These are phyloP conservation scores for Amniculicola lignicola DNA, from an alignment of 495 filamentous ascomycete species.

Conservation along the genomic window DNA sequence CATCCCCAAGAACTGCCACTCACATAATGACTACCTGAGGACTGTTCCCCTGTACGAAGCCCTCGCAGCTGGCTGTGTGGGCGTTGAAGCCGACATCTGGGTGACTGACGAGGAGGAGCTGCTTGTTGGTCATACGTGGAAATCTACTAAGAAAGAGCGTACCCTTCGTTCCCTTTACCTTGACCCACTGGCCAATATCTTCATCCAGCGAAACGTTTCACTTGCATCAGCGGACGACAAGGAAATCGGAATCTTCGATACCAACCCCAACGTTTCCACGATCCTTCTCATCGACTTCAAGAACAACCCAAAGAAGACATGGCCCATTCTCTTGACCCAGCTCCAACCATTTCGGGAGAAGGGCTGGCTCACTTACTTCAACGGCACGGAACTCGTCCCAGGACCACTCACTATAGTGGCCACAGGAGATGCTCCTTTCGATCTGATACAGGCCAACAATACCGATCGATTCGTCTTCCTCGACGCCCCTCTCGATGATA, in stretches of 20 bases:
- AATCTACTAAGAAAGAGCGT: conserved; percentile 7
- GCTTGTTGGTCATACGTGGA: conserved; percentile 22
- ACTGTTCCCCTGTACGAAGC: conserved; percentile 23
- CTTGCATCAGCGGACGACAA: background rate
- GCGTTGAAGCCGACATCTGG: conserved; percentile 32
- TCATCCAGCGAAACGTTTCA: conserved; percentile 20
- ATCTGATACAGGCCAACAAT: conserved; percentile 14
- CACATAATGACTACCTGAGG: conserved; percentile 31
- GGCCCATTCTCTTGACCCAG: conserved; percentile 44
- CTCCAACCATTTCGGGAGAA: conserved; percentile 44
- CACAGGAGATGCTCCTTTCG: conserved; percentile 46
- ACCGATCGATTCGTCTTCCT: conserved; percentile 28
- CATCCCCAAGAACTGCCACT: conserved; percentile 24
- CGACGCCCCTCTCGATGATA: conserved; percentile 20
- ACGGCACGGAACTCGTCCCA: conserved; percentile 40
- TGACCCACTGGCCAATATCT: conserved; percentile 24
- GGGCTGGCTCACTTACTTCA: conserved; percentile 45
- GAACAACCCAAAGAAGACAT: conserved; percentile 40
- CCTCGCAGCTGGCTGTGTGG: conserved; percentile 22
- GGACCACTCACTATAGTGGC: conserved; percentile 49
- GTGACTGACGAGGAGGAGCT: conserved; percentile 18
- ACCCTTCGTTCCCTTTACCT: conserved; percentile 21
- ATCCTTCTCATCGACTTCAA: conserved; percentile 45
- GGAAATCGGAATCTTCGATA: conserved; percentile 23
- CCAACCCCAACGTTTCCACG: conserved; percentile 10